A percentile compares a stretch with the other conserved stretches of the same genome.
Conservation (phyloP, 2,329 filamentous ascomycete genomes). For the Lojkania enalia region DNA sequence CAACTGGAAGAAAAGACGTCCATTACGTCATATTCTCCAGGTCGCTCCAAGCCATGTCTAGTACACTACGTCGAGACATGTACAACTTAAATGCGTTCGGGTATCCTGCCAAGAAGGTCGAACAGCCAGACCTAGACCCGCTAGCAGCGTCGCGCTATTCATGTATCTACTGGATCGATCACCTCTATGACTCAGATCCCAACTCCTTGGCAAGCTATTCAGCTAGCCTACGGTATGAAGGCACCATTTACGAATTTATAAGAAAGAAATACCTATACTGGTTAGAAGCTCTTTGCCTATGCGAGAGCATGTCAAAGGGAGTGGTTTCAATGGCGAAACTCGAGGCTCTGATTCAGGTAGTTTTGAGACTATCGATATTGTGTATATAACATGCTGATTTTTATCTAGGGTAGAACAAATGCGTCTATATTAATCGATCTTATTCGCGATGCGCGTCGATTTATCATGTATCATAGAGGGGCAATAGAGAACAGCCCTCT, state of each 20-base stretch:
- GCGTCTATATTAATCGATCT: conserved; percentile 4
- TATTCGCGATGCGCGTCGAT: conserved; percentile 16
- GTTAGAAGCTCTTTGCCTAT: conserved; percentile 9
- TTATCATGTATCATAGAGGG: conserved; percentile 18
- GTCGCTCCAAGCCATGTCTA: conserved; percentile 35
- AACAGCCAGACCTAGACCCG: conserved; percentile 25
- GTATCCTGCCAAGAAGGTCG: conserved; percentile 19
- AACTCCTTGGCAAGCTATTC: conserved; percentile 1
- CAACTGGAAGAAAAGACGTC: conserved; percentile 24
- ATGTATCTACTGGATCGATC: conserved; percentile 42
- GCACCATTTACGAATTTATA: conserved; percentile 6
- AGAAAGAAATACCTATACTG: no score
- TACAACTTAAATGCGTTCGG: conserved; percentile 21
- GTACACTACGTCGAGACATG: conserved; percentile 21
- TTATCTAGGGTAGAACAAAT: background rate
- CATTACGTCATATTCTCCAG: conserved; percentile 10
- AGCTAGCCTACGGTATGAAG: conserved; percentile 6
- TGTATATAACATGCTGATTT: background rate
- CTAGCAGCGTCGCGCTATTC: conserved; percentile 26
- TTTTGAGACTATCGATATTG: background rate
- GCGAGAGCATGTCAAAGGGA: conserved; percentile 7
- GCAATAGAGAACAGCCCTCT: conserved; percentile 21
- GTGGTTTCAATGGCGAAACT: conserved; percentile 17
- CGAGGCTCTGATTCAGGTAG: conserved; percentile 11
- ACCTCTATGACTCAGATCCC: conserved; percentile 26